Percentiles rank a stretch among this genome's conserved stretches.
These are phyloP conservation scores for Candida sakaeoensis DNA, from an alignment of 805 yeast species.

Conservation along the genomic window DNA sequence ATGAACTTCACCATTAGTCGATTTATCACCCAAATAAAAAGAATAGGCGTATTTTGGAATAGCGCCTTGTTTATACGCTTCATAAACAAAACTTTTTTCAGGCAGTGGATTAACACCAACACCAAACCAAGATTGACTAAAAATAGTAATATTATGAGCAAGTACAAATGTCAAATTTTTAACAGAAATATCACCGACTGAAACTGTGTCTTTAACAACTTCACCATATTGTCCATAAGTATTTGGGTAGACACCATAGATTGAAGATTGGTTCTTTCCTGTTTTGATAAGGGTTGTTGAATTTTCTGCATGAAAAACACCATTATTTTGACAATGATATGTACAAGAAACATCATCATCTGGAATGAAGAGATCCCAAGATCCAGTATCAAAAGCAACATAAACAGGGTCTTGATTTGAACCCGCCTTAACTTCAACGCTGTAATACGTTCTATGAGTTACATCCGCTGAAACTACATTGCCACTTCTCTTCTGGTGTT, in stretches of 20 bases:
- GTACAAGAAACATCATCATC: not conserved
- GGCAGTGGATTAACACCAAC: not conserved
- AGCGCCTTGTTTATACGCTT: not conserved
- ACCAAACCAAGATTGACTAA: not conserved
- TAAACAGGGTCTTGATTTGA: not conserved
- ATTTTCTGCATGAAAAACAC: not conserved
- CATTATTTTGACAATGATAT: not conserved
- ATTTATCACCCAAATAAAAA: too few relatives aligned
- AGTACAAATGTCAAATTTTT: not conserved
- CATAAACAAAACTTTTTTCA: not conserved
- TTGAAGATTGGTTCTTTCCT: not conserved
- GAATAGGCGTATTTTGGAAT: not conserved
- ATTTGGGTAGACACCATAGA: not conserved
- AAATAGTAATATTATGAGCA: not conserved
- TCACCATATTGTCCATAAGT: not conserved
- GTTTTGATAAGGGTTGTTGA: constrained; percentile 1
- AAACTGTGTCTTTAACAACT: not conserved
- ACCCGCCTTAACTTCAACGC: not conserved
- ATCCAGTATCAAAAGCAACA: constrained; percentile 2
- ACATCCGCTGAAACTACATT: not conserved
- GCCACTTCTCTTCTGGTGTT: not conserved
- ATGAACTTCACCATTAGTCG: too few relatives aligned
- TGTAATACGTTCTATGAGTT: not conserved
- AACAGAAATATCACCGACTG: not conserved
- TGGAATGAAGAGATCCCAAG: not conserved